Conservation (phyloP, 73 alveolate genomes). For the Halteria grandinella region DNA sequence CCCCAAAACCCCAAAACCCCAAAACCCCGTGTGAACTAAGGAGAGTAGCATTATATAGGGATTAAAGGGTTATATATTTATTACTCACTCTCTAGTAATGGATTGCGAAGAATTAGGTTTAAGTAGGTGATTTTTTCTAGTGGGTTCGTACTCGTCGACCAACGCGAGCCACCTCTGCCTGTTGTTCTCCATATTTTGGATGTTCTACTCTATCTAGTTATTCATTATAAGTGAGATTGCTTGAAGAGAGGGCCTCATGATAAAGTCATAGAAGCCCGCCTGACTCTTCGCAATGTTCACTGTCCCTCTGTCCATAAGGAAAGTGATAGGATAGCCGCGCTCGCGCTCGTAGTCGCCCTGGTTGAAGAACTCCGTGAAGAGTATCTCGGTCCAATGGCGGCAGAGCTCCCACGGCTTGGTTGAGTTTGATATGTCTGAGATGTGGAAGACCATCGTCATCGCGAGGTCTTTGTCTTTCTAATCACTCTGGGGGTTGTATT, state of each 20-base stretch:
- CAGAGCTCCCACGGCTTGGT: constrained; percentile 68
- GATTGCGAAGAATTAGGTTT: too few species aligned
- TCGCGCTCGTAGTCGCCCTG: constrained; percentile 73
- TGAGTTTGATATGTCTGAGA: constrained; percentile 78
- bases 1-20: too few species aligned
- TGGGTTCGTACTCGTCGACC: constrained; percentile 53
- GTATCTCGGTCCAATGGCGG: constrained; percentile 71
- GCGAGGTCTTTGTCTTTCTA: constrained; percentile 66
- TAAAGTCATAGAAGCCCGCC: constrained; percentile 68
- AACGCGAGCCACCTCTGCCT: constrained; percentile 55
- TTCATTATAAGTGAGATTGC: too few species aligned
- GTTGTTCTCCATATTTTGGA: constrained; percentile 13
- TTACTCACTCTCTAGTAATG: too few species aligned
- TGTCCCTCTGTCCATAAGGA: constrained; percentile 73
- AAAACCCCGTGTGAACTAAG: too few species aligned
- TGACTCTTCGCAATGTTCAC: constrained; percentile 62
- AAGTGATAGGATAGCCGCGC: constrained; percentile 45
- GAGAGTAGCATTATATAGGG: too few species aligned
- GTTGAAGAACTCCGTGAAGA: constrained; percentile 71
- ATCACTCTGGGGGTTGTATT: constrained; percentile 61
- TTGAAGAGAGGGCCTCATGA: constrained; percentile 52
- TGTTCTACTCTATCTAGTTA: neutral
- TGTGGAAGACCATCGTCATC: constrained; percentile 69
- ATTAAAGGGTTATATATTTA: too few species aligned
- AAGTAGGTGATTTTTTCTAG: too few species aligned